These are phyloP conservation scores for Leavenworthia alabamica DNA, from an alignment of 345 rosid species.

Conservation along the genomic window DNA sequence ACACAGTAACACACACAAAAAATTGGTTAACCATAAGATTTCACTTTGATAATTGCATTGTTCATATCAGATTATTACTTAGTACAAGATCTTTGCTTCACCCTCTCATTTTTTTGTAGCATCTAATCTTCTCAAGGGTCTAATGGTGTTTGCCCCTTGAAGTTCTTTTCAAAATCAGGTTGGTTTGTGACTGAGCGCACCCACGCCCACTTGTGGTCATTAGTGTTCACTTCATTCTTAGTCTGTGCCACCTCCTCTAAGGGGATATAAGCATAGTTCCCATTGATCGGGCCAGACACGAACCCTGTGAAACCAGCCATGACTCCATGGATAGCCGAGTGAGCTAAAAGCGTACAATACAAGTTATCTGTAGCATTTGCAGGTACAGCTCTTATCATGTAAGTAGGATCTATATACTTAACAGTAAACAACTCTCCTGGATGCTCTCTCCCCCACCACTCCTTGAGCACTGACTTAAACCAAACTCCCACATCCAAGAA, in stretches of 20 bases:
- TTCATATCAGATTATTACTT: slow-evolving; percentile 3
- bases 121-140: slow-evolving; percentile 4
- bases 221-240: slow-evolving; percentile 54
- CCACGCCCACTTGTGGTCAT: slow-evolving; percentile 92
- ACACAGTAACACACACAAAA: too few relatives aligned
- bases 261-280: slow-evolving; percentile 80
- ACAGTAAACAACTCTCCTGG: slow-evolving; percentile 61
- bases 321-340: slow-evolving; percentile 84
- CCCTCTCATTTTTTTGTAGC: slow-evolving; percentile 3
- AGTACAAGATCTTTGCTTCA: slow-evolving; percentile 19
- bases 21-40: too few relatives aligned
- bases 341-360: slow-evolving; percentile 81
- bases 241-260: slow-evolving; percentile 63
- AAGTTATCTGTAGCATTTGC: slow-evolving; percentile 73
- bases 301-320: slow-evolving; percentile 90
- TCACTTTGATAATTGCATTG: slow-evolving; percentile 9
- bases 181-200: slow-evolving; percentile 78
- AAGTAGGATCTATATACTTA: slow-evolving; percentile 87
- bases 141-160: background rate
- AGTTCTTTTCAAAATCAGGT: slow-evolving; percentile 52
- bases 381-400: slow-evolving; percentile 88
- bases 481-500: slow-evolving; percentile 80
- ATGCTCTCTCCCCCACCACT: slow-evolving; percentile 70
- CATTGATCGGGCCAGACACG: slow-evolving; percentile 76
- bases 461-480: slow-evolving; percentile 66